Base-by-base conservation (phyloP, 2,329 filamentous ascomycete species). In the Alternaria triticina region DNA sequence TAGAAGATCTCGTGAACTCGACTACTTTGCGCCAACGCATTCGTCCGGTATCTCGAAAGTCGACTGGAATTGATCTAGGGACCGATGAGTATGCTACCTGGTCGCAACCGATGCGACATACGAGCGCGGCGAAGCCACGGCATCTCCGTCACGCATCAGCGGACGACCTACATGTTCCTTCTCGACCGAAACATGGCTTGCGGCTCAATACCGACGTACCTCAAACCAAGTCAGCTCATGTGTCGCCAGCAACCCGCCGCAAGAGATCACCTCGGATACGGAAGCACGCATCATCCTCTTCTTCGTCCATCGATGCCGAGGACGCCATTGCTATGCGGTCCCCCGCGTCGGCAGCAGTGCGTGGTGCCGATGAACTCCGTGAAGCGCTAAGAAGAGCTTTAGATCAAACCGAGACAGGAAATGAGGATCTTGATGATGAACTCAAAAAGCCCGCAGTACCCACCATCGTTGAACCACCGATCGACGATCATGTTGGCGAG, bases 131-230 rank as follows among this genome's bases (percentile, higher is more conserved):
- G 1, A 65, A 59, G 23, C 47, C 58, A 9, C 57, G 40, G 10
- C 61, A 61, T 54, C 6, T 30, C 2, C 64, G 68, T 6, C 63
- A 61, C 7, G 50, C 46, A 20, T 71, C 66, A 12, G 65, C 46
- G 15, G 65, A 70, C 33, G 64, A 69, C 12, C 2, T 67, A 4
- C 56, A 57, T 40, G 11, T 40, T 5, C 27, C 51, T n/a, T 11
- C 49, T 6, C 23, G 44, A 6, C 51, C 61, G 23, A 69, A 64
- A 49, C 33, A 59, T 3, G 62, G 64, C 2, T 57, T 75, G 25
- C 65, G 65, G 17, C 40, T 77, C 10, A 54, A 73, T 23, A 75
- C 74, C 6, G 54, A 74, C 46, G 50, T 74, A 11, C 46, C 70
- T 13, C 68, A 62, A 52, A 44, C 66, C 8, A 68, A 60, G 17